Base-by-base conservation (phyloP, 495 filamentous ascomycete genomes). In the Apiosordaria backusii region DNA sequence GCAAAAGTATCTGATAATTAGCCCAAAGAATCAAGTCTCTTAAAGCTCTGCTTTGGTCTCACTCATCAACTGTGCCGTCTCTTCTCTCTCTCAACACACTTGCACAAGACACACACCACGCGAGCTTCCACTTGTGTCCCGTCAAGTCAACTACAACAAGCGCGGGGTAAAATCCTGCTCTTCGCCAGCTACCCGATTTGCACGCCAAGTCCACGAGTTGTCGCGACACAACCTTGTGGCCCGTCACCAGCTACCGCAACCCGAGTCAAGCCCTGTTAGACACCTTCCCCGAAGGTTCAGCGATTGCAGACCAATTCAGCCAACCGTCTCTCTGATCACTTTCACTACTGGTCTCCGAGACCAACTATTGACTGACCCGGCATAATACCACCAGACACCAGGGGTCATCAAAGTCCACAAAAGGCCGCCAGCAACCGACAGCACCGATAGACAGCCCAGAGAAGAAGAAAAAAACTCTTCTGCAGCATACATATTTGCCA, bases 401-500 rank as follows among this genome's bases (percentile, higher is more conserved):
- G n/a, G n/a, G 19, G 13, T n/a, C 53, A 55, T 55, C 53, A 21
- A 21, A 55, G n/a, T 21, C 19, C 19, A 24, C 53, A 55, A 24
- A 24, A 55, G 19, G n/a, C 35, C 22, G 24, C 52, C 25, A 58
- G 26, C 19, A 65, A 40, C 27, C 65, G 60, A 62, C 55, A 64
- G 60, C 40, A 26, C 53, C 57, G 35, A 29, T 45, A 22, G 57
- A 29, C 53, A 22, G 57, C 18, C 60, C 60, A 50, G 26, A 35
- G 35, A 62, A 60, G 25, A 60, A 70, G 50, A 68, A 68, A 75
- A 74, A 74, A 62, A 68, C 64, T 69, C 73, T 74, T 67, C 63
- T 72, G 71, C 71, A 72, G 71, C 60, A 65, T 65, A 71, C 69
- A 70, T 68, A 74, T 77, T 77, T 65, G 75, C 75, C 75, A 75